These are phyloP conservation scores for Botrytis cinerea DNA, from an alignment of 2,329 filamentous ascomycete genomes.

Conservation along the genomic window DNA sequence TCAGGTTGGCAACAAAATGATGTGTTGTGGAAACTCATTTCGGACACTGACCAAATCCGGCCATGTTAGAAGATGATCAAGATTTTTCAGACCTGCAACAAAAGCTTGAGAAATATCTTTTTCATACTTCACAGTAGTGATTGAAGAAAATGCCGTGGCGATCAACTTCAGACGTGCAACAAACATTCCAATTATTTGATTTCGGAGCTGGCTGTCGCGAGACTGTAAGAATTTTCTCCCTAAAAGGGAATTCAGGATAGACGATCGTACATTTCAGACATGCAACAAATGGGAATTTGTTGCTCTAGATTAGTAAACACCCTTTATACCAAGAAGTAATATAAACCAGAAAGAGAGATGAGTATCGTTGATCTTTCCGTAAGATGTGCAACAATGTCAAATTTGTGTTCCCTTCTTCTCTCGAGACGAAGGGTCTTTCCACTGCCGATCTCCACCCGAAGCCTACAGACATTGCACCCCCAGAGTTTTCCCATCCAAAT, in stretches of 20 bases:
- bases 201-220: not conserved
- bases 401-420: not conserved
- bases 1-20: not conserved
- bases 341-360: constrained; percentile 5
- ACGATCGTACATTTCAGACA: constrained; percentile 15
- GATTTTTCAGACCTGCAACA: constrained; percentile 23
- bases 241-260: constrained; percentile 20
- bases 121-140: too few relatives aligned
- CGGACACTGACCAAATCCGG: not conserved
- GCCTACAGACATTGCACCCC: not conserved
- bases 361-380: constrained; percentile 10
- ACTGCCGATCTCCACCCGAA: not conserved
- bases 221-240: not conserved
- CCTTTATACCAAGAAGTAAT: not conserved
- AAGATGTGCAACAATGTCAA: constrained; percentile 20
- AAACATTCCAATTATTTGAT: not conserved
- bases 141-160: not conserved
- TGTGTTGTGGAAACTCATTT: constrained; percentile 8
- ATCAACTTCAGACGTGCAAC: constrained; percentile 9
- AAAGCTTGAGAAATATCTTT: not conserved
- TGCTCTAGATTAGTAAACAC: not conserved
- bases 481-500: not conserved
- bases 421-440: not conserved
- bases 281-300: not conserved
- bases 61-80: constrained; percentile 15